phyloP scores from a whole-genome alignment of 208 protist species.

The Blechomonas ayalai region DNA sequence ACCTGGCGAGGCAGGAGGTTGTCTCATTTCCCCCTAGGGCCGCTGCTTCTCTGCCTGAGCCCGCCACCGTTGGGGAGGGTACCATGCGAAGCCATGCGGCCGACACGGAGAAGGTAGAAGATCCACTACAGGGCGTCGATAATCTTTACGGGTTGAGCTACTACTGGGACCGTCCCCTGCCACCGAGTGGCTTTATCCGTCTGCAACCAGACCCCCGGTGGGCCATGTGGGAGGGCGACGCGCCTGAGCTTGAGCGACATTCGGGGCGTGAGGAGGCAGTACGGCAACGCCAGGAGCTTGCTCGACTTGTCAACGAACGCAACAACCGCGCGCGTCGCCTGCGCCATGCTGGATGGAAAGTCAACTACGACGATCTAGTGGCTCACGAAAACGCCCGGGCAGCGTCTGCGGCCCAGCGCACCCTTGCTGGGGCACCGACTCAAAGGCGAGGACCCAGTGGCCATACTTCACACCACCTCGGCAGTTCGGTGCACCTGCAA shows the following conservation, averaged over 20 bases:
- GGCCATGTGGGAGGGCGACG: constrained; percentile 71
- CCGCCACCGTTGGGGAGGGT: no score
- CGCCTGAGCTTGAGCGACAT: constrained; percentile 1
- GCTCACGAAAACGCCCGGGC: constrained; percentile 10
- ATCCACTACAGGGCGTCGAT: constrained; percentile 17
- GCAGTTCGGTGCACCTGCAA: neutral
- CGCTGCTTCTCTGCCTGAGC: no score
- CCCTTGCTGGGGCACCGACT: no score
- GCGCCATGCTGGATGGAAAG: constrained; percentile 1
- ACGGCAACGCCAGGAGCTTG: constrained; percentile 1
- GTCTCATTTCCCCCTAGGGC: no score
- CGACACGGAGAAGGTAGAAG: constrained; percentile 3
- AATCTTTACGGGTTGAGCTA: constrained; percentile 74
- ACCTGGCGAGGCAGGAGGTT: no score
- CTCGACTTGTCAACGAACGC: constrained; percentile 11
- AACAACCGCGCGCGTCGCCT: constrained; percentile 1
- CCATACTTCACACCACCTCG: neutral
- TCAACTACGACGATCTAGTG: constrained; percentile 10
- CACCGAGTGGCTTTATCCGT: constrained; percentile 68
- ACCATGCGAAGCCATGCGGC: constrained; percentile 4
- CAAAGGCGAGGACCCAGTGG: neutral
- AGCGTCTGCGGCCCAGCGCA: no score
- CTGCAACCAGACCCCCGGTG: constrained; percentile 35
- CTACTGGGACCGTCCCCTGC: constrained; percentile 54
- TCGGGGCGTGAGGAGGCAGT: no score